phyloP scores from a whole-genome alignment of 176 grass and related monocot genomes.

The Aegilops sharonensis region DNA sequence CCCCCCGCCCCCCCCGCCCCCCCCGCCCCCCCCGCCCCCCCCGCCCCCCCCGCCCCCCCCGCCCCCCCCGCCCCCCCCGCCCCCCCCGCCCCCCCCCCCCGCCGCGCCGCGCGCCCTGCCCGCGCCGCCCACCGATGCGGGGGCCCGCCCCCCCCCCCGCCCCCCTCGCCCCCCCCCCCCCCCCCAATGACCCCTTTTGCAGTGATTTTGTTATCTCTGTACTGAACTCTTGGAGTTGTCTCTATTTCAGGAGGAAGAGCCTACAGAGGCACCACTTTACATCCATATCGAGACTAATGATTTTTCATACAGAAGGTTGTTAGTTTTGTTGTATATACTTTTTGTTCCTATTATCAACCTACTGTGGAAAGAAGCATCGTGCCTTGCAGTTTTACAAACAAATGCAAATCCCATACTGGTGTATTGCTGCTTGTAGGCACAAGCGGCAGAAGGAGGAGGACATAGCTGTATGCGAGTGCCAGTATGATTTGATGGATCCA shows the following conservation, averaged over 20 bases:
- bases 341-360: background rate
- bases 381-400: background rate
- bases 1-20: too few species aligned
- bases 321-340: background rate
- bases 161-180: background rate
- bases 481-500: conserved; percentile 65
- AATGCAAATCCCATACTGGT: background rate
- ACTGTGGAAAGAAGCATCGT: background rate
- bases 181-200: background rate
- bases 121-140: too few species aligned
- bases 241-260: conserved; percentile 45
- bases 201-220: background rate
- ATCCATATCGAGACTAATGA: conserved; percentile 81
- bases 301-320: conserved; percentile 79
- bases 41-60: too few species aligned
- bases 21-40: too few species aligned
- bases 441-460: conserved; percentile 90
- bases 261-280: conserved; percentile 46
- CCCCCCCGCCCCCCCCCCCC: too few species aligned
- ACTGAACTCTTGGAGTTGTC: background rate
- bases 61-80: too few species aligned
- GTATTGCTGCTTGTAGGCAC: conserved; percentile 55
- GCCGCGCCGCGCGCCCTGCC: too few species aligned
- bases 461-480: conserved; percentile 84
- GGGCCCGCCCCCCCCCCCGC: too few species aligned